Conservation (phyloP, 345 rosid genomes). For the Angophora floribunda region DNA sequence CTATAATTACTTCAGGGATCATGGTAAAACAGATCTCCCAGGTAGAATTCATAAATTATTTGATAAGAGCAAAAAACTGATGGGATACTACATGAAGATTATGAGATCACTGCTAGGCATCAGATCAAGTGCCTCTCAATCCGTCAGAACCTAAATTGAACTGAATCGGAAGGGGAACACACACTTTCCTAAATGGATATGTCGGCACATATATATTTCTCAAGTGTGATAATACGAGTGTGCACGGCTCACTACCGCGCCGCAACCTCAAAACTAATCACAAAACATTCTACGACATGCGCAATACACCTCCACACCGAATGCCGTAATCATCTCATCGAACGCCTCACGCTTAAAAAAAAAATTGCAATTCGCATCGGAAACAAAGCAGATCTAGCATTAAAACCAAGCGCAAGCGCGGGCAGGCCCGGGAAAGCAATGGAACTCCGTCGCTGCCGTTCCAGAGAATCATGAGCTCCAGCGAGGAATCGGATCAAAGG, state of each 20-base stretch:
- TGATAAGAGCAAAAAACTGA: not conserved
- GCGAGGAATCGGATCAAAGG: not conserved
- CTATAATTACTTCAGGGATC: not conserved
- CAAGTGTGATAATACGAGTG: not conserved
- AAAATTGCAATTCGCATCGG: not conserved
- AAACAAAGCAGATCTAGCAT: not conserved
- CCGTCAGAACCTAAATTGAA: not conserved
- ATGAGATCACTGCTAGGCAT: not conserved
- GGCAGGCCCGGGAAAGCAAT: not conserved
- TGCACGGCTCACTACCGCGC: not conserved
- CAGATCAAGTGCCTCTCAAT: not conserved
- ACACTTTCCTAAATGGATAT: not conserved
- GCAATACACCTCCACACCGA: not conserved
- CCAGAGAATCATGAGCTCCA: not conserved
- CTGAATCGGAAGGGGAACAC: not conserved
- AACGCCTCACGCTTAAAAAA: not conserved
- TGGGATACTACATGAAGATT: not conserved
- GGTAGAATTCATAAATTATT: not conserved
- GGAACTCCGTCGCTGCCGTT: not conserved
- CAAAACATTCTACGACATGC: not conserved
- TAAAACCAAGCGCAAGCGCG: not conserved
- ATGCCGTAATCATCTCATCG: not conserved
- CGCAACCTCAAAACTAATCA: not conserved
- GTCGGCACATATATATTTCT: not conserved
- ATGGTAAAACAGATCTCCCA: not conserved